Evolutionary conservation across 306 rosid genomes (phyloP), one percentile per base, ranked within the genome.

Genomic region (Hippophae tibetana): DNA sequence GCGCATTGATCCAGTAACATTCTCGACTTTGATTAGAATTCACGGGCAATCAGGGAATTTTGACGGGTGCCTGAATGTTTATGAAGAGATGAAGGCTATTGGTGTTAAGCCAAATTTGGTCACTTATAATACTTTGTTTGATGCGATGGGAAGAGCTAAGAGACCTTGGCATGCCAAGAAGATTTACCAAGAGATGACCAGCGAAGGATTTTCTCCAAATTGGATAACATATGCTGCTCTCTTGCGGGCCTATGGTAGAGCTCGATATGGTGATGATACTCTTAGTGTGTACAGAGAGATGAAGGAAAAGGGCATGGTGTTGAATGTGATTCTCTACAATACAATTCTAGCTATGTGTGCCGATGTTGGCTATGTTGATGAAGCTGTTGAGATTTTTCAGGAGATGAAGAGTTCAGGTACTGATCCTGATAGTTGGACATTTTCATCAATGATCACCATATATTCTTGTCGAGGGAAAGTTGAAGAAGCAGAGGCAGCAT

Each of bases 381-480:
- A 85, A 69, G 97, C 84, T 10, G 47, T 82, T 51, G 86, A 82
- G 47, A 70, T 78, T 75, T 88, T 83, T 56, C 56, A 73, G 61
- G 95, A 92, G 54, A 76, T 92, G 87, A 92, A 82, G 62, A 69
- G 56, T 68, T 83, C 96, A 7, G 69, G 60, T 62, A 75, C 81
- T 52, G 60, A 26, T 65, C 99, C 99, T 41, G 87, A 92, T 64
- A 80, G 84, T 71, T 80, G 92, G 85, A 74, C 99, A 10, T 92
- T 70, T 80, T 92, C 99, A 40, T 81, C 89, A 57, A 71, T 90
- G 94, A 78, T 90, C 62, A 82, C 88, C 51, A 72, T 87, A 76
- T 84, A 84, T 77, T 83, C 99, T 12, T 76, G 92, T 57, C 13
- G 70, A 44, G 90, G 89, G 63, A 77, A 83, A 48, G 88, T 85